Percentiles rank a stretch among this genome's conserved stretches.
phyloP scores from a whole-genome alignment of 805 yeast genomes.

The Wickerhamomyces ciferrii region DNA sequence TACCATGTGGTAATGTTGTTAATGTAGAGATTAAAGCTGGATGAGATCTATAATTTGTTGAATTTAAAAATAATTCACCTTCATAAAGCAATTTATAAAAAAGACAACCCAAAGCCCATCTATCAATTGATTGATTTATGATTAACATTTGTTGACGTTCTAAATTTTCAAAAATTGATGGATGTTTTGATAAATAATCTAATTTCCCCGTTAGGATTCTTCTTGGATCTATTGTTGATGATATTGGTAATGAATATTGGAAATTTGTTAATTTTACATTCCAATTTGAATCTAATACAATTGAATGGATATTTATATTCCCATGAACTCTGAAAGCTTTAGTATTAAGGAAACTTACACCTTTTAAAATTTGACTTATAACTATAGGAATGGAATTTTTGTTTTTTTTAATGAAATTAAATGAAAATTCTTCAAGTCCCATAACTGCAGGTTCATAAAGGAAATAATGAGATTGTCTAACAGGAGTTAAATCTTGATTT shows the following conservation, averaged over 20 bases:
- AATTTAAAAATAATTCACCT: not conserved
- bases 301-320: constrained; percentile 4
- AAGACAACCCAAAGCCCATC: constrained; percentile 11
- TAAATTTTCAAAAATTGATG: constrained; percentile 1
- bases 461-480: constrained; percentile 3
- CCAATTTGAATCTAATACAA: constrained; percentile 7
- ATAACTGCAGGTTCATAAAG: not conserved
- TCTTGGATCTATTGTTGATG: not conserved
- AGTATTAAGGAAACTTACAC: constrained; percentile 2
- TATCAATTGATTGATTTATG: constrained; percentile 1
- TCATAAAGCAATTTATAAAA: constrained; percentile 1
- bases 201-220: not conserved
- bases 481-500: constrained; percentile 1
- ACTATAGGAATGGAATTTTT: not conserved
- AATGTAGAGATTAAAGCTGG: not conserved
- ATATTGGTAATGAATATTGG: constrained; percentile 2
- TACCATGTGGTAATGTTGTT: not conserved
- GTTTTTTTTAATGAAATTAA: not conserved
- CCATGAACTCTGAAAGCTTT: constrained; percentile 7
- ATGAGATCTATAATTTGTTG: not conserved
- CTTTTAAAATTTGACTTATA: constrained; percentile 2
- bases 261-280: constrained; percentile 7
- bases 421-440: not conserved
- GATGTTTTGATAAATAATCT: constrained; percentile 4
- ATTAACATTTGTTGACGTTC: not conserved